Base-by-base conservation (phyloP, 352 stramenopile genomes). In the Pythium periplocum region DNA sequence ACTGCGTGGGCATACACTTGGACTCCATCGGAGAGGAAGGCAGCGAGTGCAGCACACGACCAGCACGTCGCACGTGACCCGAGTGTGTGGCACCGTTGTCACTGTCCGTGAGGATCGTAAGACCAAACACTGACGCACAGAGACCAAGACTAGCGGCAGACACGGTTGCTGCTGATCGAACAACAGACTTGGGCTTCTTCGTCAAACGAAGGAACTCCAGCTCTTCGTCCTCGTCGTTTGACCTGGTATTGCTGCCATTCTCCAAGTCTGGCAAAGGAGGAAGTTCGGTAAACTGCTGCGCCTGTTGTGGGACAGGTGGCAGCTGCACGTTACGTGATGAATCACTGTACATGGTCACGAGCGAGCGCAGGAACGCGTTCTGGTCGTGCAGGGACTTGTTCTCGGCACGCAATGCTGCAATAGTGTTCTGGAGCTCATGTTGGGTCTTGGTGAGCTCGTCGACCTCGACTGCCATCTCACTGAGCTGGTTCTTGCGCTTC, bases 311-410 rank as follows among this genome's bases (percentile, higher is more conserved):
- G 33, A 69, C 68, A 6, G 73, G 64, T 48, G 64, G 77, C 41
- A 60, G 48, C 2, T 56, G 46, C 34, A 59, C 52, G 3, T 45
- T 32, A 35, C 64, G 46, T 6, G 66, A 17, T 2, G 57, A 51
- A 40, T 58, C 59, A 10, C 71, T 83, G 57, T 69, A 69, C 59
- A 52, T 76, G 43, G 81, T 78, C 47, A 88, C 81, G 30, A 92
- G 71, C 10, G 76, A 87, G 42, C 80, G 78, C 62, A 92, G 57
- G 43, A 92, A 92, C 11, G 72, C 59, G 57, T 90, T 88, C 56
- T 92, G 82, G 53, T 87, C 78, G 38, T 76, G 74, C 41, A 90
- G 71, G 36, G 82, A 87, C 59, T 90, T 87, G 69, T 90, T 92
- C 53, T 89, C 79, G 8, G 82, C 78, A 9, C 73, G 77, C 10